phyloP scores from a whole-genome alignment of 2,329 filamentous ascomycete genomes.

The Microcyclosporella mali region DNA sequence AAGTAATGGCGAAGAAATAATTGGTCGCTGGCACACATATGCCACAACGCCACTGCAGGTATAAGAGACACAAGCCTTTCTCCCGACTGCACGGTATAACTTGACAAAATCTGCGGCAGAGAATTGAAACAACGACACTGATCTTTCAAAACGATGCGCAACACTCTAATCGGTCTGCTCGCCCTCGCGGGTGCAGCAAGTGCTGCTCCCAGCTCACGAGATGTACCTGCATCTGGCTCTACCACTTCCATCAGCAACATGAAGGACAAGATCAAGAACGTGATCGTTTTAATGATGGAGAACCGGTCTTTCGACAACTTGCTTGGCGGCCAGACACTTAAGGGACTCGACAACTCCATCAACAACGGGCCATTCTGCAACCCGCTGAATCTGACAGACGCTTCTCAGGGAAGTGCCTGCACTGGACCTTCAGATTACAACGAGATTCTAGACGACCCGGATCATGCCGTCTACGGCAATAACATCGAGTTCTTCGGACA shows the following conservation, averaged over 20 bases:
- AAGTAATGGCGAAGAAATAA: too few relatives aligned
- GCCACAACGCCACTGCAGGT: too few relatives aligned
- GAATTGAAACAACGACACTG: background rate
- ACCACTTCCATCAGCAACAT: constrained; percentile 1
- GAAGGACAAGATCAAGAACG: constrained; percentile 23
- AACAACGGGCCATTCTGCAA: constrained; percentile 10
- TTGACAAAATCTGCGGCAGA: too few relatives aligned
- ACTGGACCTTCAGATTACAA: constrained; percentile 32
- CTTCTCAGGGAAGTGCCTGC: constrained; percentile 5
- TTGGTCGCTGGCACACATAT: too few relatives aligned
- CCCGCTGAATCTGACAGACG: constrained; percentile 5
- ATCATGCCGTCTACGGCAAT: constrained; percentile 26
- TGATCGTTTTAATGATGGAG: constrained; percentile 35
- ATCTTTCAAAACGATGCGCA: background rate
- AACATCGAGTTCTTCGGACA: constrained; percentile 36
- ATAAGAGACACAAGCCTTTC: too few relatives aligned
- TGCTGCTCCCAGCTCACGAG: background rate
- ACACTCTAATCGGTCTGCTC: constrained; percentile 1
- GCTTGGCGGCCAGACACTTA: constrained; percentile 22
- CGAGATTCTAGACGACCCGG: constrained; percentile 36
- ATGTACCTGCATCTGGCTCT: background rate
- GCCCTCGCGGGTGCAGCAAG: background rate
- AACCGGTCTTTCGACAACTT: constrained; percentile 40
- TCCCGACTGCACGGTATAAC: too few relatives aligned
- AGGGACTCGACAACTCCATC: constrained; percentile 9